These are phyloP conservation scores for Verruconis gallopava DNA, from an alignment of 2,329 filamentous ascomycete genomes.

Conservation along the genomic window DNA sequence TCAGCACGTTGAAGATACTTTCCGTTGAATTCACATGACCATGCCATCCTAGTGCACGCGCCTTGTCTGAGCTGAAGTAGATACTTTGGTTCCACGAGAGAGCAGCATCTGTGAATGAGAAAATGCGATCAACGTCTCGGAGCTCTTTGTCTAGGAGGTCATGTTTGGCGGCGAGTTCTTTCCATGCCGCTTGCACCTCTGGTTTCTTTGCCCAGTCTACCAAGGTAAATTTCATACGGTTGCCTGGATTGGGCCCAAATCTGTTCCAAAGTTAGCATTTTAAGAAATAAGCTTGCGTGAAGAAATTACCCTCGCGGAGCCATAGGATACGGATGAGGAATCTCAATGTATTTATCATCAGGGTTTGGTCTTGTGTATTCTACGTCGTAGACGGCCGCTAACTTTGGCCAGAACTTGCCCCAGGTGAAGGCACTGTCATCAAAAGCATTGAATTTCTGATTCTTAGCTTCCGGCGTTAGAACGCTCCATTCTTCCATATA, in stretches of 20 bases:
- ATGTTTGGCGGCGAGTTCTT: constrained; percentile 30
- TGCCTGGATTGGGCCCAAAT: too few relatives aligned
- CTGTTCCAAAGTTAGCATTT: constrained; percentile 15
- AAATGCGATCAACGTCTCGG: constrained; percentile 33
- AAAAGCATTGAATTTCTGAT: constrained; percentile 32
- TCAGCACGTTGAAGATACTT: constrained; percentile 29
- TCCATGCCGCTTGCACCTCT: constrained; percentile 34
- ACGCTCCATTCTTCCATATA: constrained; percentile 36
- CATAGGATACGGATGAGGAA: constrained; percentile 18
- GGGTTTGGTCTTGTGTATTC: constrained; percentile 22
- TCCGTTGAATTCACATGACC: constrained; percentile 35
- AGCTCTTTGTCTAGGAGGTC: constrained; percentile 29
- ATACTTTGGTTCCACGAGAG: constrained; percentile 20
- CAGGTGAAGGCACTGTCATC: constrained; percentile 31
- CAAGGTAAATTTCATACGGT: too few relatives aligned
- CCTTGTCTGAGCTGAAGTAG: constrained; percentile 32
- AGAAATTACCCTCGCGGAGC: constrained; percentile 19
- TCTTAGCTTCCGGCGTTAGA: constrained; percentile 23
- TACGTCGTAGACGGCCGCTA: constrained; percentile 28
- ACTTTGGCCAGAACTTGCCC: constrained; percentile 29
- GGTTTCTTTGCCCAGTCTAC: constrained; percentile 34
- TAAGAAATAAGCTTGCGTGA: background rate
- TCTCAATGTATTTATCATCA: constrained; percentile 13
- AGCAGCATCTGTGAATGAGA: constrained; percentile 32
- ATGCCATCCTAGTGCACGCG: constrained; percentile 32